phyloP scores from a whole-genome alignment of 495 filamentous ascomycete genomes.

The Clohesyomyces aquaticus region DNA sequence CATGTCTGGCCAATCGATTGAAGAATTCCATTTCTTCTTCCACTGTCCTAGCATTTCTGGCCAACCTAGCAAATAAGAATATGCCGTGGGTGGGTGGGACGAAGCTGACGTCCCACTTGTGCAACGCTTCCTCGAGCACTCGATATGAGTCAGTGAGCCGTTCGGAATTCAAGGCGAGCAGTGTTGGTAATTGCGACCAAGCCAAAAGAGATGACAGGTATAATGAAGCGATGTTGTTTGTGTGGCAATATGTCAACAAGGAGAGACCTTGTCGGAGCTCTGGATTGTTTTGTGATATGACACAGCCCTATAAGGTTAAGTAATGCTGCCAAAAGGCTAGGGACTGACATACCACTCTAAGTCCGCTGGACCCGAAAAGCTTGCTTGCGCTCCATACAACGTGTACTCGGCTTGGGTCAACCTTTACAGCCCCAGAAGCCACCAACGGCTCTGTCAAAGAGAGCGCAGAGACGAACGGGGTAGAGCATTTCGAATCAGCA shows the following conservation, averaged over 20 bases:
- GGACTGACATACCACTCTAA: slow-evolving; percentile 25
- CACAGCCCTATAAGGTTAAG: slow-evolving; percentile 22
- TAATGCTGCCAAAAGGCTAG: not conserved
- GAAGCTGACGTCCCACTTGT: slow-evolving; percentile 29
- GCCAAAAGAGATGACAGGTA: slow-evolving; percentile 25
- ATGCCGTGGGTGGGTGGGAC: slow-evolving; percentile 26
- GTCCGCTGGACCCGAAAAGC: slow-evolving; percentile 26
- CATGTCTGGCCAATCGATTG: slow-evolving; percentile 20
- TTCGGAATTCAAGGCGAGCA: slow-evolving; percentile 27
- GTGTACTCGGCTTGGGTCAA: slow-evolving; percentile 36
- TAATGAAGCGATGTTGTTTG: slow-evolving; percentile 14
- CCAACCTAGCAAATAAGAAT: slow-evolving; percentile 31
- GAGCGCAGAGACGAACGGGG: slow-evolving; percentile 34
- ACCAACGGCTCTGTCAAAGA: slow-evolving; percentile 31
- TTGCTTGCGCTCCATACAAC: slow-evolving; percentile 38
- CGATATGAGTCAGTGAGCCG: slow-evolving; percentile 29
- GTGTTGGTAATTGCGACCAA: slow-evolving; percentile 31
- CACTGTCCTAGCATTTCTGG: slow-evolving; percentile 16
- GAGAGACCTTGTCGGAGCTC: slow-evolving; percentile 19
- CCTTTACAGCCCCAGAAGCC: slow-evolving; percentile 22
- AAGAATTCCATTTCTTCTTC: slow-evolving; percentile 30
- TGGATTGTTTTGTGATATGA: slow-evolving; percentile 35
- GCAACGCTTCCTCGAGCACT: slow-evolving; percentile 14
- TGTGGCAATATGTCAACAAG: slow-evolving; percentile 14
- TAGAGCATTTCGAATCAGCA: not conserved